phyloP scores from a whole-genome alignment of 2,329 filamentous ascomycete genomes.

The Cladosporium sp. region DNA sequence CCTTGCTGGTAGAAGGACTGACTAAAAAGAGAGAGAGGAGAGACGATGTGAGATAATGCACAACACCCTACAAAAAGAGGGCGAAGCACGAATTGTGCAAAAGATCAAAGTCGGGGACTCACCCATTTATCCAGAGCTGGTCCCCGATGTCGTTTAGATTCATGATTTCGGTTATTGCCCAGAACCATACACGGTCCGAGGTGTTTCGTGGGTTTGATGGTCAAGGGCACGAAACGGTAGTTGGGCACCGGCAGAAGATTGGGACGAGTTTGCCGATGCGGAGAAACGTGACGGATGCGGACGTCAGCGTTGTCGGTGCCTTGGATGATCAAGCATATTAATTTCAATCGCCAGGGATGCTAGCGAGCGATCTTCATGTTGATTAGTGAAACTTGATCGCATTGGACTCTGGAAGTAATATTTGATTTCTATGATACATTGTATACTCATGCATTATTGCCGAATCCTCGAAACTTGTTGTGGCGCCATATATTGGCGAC shows the following conservation, averaged over 20 bases:
- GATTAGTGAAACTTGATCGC: no score
- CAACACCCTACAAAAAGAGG: no score
- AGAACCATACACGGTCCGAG: neutral
- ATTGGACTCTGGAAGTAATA: no score
- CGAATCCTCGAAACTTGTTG: neutral
- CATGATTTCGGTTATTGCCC: neutral
- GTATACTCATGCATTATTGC: slow-evolving; percentile 11
- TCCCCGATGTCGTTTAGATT: slow-evolving; percentile 2
- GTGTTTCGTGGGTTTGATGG: slow-evolving; percentile 1
- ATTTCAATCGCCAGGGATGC: no score
- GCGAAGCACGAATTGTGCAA: no score
- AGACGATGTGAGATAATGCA: neutral
- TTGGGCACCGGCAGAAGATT: neutral
- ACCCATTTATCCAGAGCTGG: slow-evolving; percentile 10
- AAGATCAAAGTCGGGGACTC: neutral
- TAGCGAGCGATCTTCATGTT: no score
- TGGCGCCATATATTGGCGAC: neutral
- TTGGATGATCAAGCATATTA: no score
- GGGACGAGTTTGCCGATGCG: no score
- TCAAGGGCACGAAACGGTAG: slow-evolving; percentile 3
- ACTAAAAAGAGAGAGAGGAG: neutral
- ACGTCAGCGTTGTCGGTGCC: no score
- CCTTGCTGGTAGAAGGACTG: slow-evolving; percentile 5
- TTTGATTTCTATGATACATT: slow-evolving; percentile 12
- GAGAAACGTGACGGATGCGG: no score